These are phyloP conservation scores for Basidiobolus meristosporus DNA, from an alignment of 371 early-diverging fungal genomes.

Conservation along the genomic window DNA sequence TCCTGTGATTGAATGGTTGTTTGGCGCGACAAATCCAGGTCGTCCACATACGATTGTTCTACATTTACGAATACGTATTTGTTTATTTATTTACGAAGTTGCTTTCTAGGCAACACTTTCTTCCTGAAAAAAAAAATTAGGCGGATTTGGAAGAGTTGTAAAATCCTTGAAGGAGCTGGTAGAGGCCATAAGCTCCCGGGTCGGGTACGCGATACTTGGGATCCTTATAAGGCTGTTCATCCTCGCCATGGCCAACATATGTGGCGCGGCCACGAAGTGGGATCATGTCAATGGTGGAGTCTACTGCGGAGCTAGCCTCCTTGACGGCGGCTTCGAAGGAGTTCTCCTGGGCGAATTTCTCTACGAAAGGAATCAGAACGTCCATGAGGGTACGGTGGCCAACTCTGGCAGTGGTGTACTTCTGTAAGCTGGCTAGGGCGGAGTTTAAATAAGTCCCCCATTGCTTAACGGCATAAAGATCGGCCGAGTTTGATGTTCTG, in stretches of 20 bases:
- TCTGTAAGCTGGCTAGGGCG: constrained; percentile 35
- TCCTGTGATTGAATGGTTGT: neutral
- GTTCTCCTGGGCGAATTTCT: constrained; percentile 1
- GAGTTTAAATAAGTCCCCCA: neutral
- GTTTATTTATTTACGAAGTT: neutral
- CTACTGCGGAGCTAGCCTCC: constrained; percentile 31
- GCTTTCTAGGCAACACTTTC: neutral
- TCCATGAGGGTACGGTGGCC: constrained; percentile 72
- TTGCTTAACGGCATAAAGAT: no score
- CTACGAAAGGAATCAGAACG: constrained; percentile 45
- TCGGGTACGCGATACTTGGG: neutral
- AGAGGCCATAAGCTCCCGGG: neutral
- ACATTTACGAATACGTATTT: neutral
- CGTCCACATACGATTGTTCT: neutral
- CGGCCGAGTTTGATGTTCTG: constrained; percentile 1
- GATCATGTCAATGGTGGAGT: constrained; percentile 26
- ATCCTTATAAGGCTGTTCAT: constrained; percentile 9
- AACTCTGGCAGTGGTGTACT: constrained; percentile 46
- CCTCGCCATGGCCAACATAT: constrained; percentile 32
- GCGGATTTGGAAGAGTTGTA: neutral
- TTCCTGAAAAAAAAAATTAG: neutral
- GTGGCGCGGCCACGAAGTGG: constrained; percentile 50
- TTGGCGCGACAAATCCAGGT: neutral
- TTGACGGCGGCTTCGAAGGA: constrained; percentile 14
- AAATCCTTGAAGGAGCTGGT: constrained; percentile 2